Evolutionary conservation across 768 basidiomycete species (phyloP).

Genomic region (Podaxis carcinomalis): DNA sequence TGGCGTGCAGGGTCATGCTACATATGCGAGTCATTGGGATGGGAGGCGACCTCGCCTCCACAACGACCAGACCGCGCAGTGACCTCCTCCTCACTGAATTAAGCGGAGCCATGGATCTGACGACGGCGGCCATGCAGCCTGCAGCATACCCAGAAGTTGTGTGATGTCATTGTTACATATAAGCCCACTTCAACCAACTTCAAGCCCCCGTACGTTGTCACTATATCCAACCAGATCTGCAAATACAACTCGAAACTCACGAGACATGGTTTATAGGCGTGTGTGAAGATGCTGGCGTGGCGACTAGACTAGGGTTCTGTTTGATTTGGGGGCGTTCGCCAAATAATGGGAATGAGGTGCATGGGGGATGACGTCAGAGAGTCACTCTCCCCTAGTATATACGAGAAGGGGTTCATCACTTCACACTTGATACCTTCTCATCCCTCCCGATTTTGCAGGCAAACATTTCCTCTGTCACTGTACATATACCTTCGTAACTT

Average conservation of each 20-base stretch:
- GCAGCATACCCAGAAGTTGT: not conserved
- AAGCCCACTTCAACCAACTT: not conserved
- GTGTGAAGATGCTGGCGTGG: no score
- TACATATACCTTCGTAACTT: not conserved
- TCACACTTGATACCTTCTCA: not conserved
- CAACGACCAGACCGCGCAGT: not conserved
- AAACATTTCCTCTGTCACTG: no score
- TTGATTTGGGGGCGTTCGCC: not conserved
- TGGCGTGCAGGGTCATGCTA: conserved; percentile 18
- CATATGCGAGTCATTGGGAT: conserved; percentile 13
- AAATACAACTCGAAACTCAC: not conserved
- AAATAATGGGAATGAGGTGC: not conserved
- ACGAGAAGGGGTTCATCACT: not conserved
- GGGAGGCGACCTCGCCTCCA: not conserved
- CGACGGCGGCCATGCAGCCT: not conserved
- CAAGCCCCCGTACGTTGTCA: no score
- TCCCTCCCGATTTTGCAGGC: not conserved
- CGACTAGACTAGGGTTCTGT: not conserved
- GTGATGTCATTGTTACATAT: not conserved
- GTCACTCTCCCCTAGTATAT: not conserved
- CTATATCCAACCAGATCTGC: no score
- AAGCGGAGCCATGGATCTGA: not conserved
- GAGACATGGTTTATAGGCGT: not conserved
- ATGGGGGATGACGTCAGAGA: conserved; percentile 1
- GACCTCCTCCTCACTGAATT: not conserved